Conservation (phyloP, 495 filamentous ascomycete genomes). For the Geoglossum glabrum region DNA sequence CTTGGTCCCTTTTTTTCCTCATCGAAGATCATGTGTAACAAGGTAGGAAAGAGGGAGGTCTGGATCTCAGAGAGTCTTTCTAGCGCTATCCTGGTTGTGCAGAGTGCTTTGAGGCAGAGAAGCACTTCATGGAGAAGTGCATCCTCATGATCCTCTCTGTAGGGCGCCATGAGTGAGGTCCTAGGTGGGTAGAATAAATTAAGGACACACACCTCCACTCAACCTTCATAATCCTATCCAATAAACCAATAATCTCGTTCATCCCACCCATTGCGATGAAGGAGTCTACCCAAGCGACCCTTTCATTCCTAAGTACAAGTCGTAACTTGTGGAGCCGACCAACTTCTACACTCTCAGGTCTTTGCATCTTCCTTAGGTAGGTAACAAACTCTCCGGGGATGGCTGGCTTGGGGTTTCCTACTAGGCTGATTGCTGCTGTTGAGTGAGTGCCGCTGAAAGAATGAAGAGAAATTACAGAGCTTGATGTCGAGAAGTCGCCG, state of each 20-base stretch:
- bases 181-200: neutral
- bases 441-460: neutral
- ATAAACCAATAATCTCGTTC: slow-evolving; percentile 67
- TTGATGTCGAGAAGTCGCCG: slow-evolving; percentile 7
- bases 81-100: slow-evolving; percentile 71
- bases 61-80: slow-evolving; percentile 65
- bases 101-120: slow-evolving; percentile 84
- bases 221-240: slow-evolving; percentile 79
- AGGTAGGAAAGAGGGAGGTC: slow-evolving; percentile 59
- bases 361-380: slow-evolving; percentile 56
- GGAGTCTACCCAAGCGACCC: slow-evolving; percentile 77
- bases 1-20: slow-evolving; percentile 91
- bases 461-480: slow-evolving; percentile 12
- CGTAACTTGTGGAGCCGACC: slow-evolving; percentile 85
- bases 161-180: neutral
- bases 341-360: slow-evolving; percentile 72
- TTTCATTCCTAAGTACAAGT: slow-evolving; percentile 79
- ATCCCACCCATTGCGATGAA: slow-evolving; percentile 83
- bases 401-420: slow-evolving; percentile 13
- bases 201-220: slow-evolving; percentile 63
- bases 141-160: slow-evolving; percentile 90
- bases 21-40: slow-evolving; percentile 81
- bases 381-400: slow-evolving; percentile 61
- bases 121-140: slow-evolving; percentile 77
- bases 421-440: neutral